These are phyloP conservation scores for Xylaria bambusicola DNA, from an alignment of 495 filamentous ascomycete species.

Conservation along the genomic window DNA sequence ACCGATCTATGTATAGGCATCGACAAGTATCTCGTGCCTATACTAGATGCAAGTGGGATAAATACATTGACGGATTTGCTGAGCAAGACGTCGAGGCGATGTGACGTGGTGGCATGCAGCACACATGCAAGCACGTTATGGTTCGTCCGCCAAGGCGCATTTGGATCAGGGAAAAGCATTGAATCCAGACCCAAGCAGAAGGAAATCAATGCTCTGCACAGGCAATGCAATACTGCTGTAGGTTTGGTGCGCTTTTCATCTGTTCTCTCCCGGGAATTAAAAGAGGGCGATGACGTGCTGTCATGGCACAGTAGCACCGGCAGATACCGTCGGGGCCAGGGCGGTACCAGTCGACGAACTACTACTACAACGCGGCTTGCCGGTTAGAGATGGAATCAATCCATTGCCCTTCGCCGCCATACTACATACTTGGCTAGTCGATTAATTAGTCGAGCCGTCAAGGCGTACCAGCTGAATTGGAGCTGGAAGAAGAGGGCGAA, in stretches of 20 bases:
- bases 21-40: neutral
- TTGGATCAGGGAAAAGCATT: neutral
- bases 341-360: neutral
- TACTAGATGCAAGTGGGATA: neutral
- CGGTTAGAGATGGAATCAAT: no score
- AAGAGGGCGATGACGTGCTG: conserved; percentile 5
- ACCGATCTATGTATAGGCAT: no score
- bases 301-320: conserved; percentile 8
- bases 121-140: conserved; percentile 15
- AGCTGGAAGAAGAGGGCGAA: neutral
- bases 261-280: neutral
- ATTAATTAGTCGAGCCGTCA: neutral
- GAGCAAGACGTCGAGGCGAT: conserved; percentile 7
- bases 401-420: no score
- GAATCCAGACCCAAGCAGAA: no score
- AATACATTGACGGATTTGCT: neutral
- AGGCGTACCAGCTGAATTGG: conserved; percentile 16
- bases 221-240: no score
- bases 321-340: conserved; percentile 4
- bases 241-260: no score
- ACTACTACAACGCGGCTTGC: conserved; percentile 6
- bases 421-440: no score
- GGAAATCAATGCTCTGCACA: neutral
- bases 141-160: conserved; percentile 14
- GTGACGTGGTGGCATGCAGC: conserved; percentile 11